Conservation (phyloP, 139 green algal genomes). For the Deuterostichococcus epilithicus region DNA sequence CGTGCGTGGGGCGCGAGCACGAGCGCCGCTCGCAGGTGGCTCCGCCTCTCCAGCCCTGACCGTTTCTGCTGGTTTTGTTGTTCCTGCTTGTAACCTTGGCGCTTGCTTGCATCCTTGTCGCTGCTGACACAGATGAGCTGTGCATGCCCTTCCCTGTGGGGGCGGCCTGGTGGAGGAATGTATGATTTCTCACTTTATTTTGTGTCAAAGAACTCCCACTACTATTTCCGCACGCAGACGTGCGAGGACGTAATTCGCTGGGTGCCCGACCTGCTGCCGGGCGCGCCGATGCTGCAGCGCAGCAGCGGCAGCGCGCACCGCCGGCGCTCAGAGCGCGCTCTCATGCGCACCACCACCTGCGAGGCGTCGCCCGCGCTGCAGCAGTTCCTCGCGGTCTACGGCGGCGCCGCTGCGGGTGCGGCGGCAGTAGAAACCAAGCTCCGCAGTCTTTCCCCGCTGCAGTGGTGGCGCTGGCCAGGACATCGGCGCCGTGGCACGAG, state of each 20-base stretch:
- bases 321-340: constrained; percentile 24
- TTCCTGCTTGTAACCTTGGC: too few relatives aligned
- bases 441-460: too few relatives aligned
- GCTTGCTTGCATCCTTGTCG: too few relatives aligned
- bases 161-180: not conserved
- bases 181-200: too few relatives aligned
- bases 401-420: not conserved
- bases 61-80: too few relatives aligned
- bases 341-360: constrained; percentile 17
- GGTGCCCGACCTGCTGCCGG: constrained; percentile 33
- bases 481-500: too few relatives aligned
- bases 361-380: not conserved
- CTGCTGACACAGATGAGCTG: constrained; percentile 3
- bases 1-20: constrained; percentile 37
- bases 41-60: too few relatives aligned
- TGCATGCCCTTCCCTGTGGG: not conserved
- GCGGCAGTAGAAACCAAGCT: too few relatives aligned
- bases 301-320: not conserved
- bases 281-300: not conserved
- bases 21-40: constrained; percentile 22
- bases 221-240: not conserved
- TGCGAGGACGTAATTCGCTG: constrained; percentile 36
- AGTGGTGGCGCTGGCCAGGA: too few relatives aligned
- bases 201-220: not conserved
- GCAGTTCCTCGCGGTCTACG: not conserved